These are phyloP conservation scores for Pseudogymnoascus sp. DNA, from an alignment of 2,329 filamentous ascomycete genomes.

Conservation along the genomic window DNA sequence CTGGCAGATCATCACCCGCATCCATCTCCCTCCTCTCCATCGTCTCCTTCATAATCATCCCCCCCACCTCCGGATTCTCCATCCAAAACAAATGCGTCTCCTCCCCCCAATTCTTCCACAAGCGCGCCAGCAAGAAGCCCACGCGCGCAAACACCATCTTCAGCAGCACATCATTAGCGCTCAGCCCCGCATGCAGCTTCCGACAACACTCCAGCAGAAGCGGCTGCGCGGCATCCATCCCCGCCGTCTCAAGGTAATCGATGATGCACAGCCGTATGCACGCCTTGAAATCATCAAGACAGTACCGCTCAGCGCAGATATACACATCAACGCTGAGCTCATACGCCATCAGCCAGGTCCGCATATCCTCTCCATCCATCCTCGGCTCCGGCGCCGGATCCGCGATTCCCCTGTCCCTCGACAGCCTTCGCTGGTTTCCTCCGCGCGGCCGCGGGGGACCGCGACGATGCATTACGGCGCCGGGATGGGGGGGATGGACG, in stretches of 20 bases:
- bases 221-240: slow-evolving; percentile 24
- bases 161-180: slow-evolving; percentile 36
- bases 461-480: slow-evolving; percentile 13
- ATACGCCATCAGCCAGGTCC: slow-evolving; percentile 41
- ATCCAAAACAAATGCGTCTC: slow-evolving; percentile 38
- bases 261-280: slow-evolving; percentile 37
- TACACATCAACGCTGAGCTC: slow-evolving; percentile 43
- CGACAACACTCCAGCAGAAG: slow-evolving; percentile 37
- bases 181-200: slow-evolving; percentile 38
- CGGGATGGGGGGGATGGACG: not conserved
- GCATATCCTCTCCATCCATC: slow-evolving; percentile 38
- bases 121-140: slow-evolving; percentile 39
- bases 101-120: slow-evolving; percentile 37
- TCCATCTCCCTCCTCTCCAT: slow-evolving; percentile 37
- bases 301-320: slow-evolving; percentile 41
- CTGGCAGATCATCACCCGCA: slow-evolving; percentile 33
- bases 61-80: slow-evolving; percentile 39
- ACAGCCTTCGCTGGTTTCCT: slow-evolving; percentile 17
- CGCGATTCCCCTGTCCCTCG: slow-evolving; percentile 15
- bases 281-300: slow-evolving; percentile 40
- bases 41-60: slow-evolving; percentile 43
- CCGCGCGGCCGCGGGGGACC: slow-evolving; percentile 16
- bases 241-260: slow-evolving; percentile 33
- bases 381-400: slow-evolving; percentile 18
- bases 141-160: slow-evolving; percentile 44